A percentile compares a stretch with the other conserved stretches of the same genome.
phyloP scores from a whole-genome alignment of 441 rosid genomes.

The Daphne laureola region DNA sequence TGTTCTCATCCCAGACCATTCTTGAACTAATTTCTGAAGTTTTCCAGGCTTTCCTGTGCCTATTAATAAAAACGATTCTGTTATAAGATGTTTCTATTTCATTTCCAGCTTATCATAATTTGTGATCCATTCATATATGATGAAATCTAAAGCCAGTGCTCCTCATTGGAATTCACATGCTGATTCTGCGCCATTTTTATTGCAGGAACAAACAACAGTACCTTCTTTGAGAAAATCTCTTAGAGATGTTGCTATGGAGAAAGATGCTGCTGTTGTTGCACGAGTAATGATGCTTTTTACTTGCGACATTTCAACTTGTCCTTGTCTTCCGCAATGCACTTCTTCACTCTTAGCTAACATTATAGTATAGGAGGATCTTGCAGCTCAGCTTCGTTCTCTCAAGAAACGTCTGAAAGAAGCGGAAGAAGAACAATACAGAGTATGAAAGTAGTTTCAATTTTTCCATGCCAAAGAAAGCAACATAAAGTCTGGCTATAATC shows the following conservation, averaged over 20 bases:
- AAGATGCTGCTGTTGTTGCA: slow-evolving; percentile 96
- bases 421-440: slow-evolving; percentile 91
- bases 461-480: slow-evolving; percentile 7
- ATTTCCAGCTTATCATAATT: too few species aligned
- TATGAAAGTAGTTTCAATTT: slow-evolving; percentile 25
- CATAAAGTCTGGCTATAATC: slow-evolving; percentile 2
- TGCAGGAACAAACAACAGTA: slow-evolving; percentile 77
- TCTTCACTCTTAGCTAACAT: slow-evolving; percentile 18
- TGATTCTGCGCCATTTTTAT: slow-evolving; percentile 1
- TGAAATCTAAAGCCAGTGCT: neutral
- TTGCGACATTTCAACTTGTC: neutral
- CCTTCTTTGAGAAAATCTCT: slow-evolving; percentile 94
- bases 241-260: slow-evolving; percentile 95
- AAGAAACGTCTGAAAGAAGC: slow-evolving; percentile 88
- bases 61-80: too few species aligned
- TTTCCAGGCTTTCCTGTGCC: too few species aligned
- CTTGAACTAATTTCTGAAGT: too few species aligned
- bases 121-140: too few species aligned
- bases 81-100: too few species aligned
- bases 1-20: too few species aligned
- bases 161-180: slow-evolving; percentile 6
- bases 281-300: slow-evolving; percentile 37
- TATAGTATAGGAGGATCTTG: slow-evolving; percentile 82
- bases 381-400: slow-evolving; percentile 85
- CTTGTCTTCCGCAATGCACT: neutral